Evolutionary conservation across 208 protist species (phyloP), one percentile per base, ranked within the genome.

Genomic region (Acanthamoeba lenticulata): DNA sequence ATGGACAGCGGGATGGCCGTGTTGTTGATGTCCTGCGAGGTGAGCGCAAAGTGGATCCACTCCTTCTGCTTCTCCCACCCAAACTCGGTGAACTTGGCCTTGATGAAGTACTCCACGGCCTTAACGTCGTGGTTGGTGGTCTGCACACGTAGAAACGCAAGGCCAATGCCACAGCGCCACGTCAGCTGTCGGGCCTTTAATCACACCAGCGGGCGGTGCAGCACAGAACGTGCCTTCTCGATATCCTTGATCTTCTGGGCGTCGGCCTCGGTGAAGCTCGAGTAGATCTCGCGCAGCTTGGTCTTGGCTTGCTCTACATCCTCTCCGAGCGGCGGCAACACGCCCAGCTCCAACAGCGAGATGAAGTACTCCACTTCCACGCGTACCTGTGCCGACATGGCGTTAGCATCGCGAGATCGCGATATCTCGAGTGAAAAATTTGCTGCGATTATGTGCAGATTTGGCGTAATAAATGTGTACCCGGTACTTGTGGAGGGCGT

Each of bases 21-120:
- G 96, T 99, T 99, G 96, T 99, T 99, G 95, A 99, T 98, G 94
- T 99, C 99, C 95, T 99, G 98, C 60, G 98, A 99, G 49, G 99
- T 99, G 17, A 99, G 96, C n/a, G 98, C 98, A 95, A 99, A 99
- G 95, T 99, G 99, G 44, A 99, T 97, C 96, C 99, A 99, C 95
- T 99, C 98, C 85, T 94, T 96, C 29, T 98, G 95, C 6, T 97
- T 29, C 34, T 81, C 95, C 40, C 98, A 97, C 1, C 77, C 92
- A 36, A 95, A 97, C 7, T 29, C 92, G 5, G 72, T 65, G 96
- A 99, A 98, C 85, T 98, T 98, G 40, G 98, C 96, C 95, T 99
- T 99, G 44, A 99, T 79, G 94, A 98, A 99, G 94, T 99, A 99
- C 96, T 99, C 98, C 9, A 99, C 98, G 17, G 98, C 98, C 92